phyloP scores from a whole-genome alignment of 805 yeast genomes.

The Ogataea paraovalis region DNA sequence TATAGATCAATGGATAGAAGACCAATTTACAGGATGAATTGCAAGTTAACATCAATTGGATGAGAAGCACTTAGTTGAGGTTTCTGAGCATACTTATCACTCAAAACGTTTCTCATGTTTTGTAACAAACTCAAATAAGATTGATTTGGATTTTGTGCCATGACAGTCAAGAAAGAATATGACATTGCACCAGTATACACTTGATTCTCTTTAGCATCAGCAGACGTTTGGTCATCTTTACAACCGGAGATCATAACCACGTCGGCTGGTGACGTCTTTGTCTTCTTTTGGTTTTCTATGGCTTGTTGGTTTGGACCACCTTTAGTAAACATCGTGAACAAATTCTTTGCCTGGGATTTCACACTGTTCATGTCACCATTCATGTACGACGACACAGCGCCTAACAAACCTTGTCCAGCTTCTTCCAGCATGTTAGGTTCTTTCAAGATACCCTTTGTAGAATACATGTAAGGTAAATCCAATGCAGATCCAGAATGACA shows the following conservation, averaged over 20 bases:
- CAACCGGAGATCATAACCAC: conserved; percentile 68
- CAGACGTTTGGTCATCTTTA: conserved; percentile 70
- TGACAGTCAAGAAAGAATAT: conserved; percentile 59
- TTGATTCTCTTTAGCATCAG: conserved; percentile 68
- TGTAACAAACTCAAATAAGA: conserved; percentile 57
- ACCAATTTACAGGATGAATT: background rate
- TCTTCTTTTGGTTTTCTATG: conserved; percentile 40
- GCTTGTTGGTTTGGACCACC: conserved; percentile 34
- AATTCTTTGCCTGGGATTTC: conserved; percentile 38
- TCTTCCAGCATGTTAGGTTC: conserved; percentile 69
- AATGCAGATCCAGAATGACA: conserved; percentile 77
- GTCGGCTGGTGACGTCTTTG: conserved; percentile 65
- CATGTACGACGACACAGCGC: conserved; percentile 51
- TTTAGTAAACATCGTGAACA: conserved; percentile 37
- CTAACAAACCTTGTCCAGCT: conserved; percentile 58
- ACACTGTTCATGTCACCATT: conserved; percentile 45
- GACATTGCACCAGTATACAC: conserved; percentile 74
- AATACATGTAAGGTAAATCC: conserved; percentile 69
- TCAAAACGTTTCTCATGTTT: conserved; percentile 55
- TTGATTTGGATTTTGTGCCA: conserved; percentile 54
- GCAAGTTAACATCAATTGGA: conserved; percentile 50
- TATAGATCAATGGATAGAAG: background rate
- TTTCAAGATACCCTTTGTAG: conserved; percentile 70
- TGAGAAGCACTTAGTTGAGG: conserved; percentile 61
- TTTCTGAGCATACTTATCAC: conserved; percentile 59